Percentiles rank a stretch among this genome's conserved stretches.
Evolutionary conservation across 768 basidiomycete species (phyloP).

Genomic region (Podaxis carcinomalis): DNA sequence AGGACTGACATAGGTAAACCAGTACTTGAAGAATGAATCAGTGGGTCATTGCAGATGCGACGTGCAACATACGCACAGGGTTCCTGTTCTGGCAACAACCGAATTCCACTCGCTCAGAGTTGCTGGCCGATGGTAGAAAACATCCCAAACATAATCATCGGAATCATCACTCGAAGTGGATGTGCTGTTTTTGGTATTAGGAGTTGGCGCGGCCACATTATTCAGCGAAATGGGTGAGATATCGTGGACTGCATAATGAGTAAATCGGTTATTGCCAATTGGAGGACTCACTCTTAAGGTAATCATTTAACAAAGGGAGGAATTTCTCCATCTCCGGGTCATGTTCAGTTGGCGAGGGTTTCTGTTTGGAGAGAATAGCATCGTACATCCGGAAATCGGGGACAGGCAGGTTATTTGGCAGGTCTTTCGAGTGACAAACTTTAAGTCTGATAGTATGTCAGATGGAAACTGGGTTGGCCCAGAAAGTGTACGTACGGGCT

Average conservation of each 20-base stretch:
- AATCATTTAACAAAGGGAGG: conserved; percentile 71
- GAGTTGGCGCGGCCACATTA: conserved; percentile 4
- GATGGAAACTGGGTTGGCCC: neutral
- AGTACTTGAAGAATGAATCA: conserved; percentile 37
- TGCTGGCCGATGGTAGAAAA: conserved; percentile 71
- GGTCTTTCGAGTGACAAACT: conserved; percentile 49
- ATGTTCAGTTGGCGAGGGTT: conserved; percentile 20
- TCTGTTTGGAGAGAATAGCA: conserved; percentile 47
- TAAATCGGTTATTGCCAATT: conserved; percentile 15
- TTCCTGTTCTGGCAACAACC: conserved; percentile 44
- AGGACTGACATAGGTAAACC: conserved; percentile 57
- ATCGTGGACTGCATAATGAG: conserved; percentile 19
- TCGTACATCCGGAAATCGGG: conserved; percentile 68
- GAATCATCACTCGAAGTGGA: conserved; percentile 19
- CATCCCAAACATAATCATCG: conserved; percentile 79
- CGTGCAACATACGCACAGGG: conserved; percentile 43
- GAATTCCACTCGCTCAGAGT: conserved; percentile 58
- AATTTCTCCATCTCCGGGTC: conserved; percentile 76
- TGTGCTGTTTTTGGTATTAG: conserved; percentile 11
- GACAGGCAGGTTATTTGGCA: conserved; percentile 20
- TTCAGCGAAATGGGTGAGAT: conserved; percentile 9
- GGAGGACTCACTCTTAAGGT: conserved; percentile 49
- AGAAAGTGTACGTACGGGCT: conserved; percentile 35
- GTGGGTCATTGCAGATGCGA: neutral
- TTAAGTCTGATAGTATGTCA: conserved; percentile 40